A percentile compares a stretch with the other conserved stretches of the same genome.
Evolutionary conservation across 2,329 filamentous ascomycete species (phyloP).

Genomic region (Curvularia verruculosa): DNA sequence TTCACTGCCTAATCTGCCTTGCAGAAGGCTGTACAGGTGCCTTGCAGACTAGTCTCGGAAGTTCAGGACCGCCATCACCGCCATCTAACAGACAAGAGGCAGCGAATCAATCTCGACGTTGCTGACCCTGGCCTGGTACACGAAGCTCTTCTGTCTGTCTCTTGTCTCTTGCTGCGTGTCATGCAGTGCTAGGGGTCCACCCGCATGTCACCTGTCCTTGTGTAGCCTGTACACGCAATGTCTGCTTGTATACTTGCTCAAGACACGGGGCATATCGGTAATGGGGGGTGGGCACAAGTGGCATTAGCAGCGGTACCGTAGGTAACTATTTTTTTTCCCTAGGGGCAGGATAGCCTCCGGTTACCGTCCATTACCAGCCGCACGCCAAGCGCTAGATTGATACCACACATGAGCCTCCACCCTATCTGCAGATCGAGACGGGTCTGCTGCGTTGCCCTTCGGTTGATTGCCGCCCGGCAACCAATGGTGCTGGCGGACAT

Average conservation of each 20-base stretch:
- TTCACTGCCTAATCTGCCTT: constrained; percentile 27
- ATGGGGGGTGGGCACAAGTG: constrained; percentile 6
- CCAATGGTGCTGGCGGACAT: constrained; percentile 39
- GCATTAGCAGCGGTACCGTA: constrained; percentile 20
- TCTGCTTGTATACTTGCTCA: constrained; percentile 20
- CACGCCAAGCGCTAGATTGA: constrained; percentile 40
- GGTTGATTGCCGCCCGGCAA: constrained; percentile 41
- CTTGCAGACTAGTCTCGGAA: constrained; percentile 38
- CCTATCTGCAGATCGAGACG: constrained; percentile 28
- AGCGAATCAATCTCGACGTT: constrained; percentile 33
- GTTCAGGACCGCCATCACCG: constrained; percentile 46
- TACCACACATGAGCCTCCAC: constrained; percentile 31
- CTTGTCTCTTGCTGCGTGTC: constrained; percentile 19
- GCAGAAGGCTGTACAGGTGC: constrained; percentile 21
- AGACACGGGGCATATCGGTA: constrained; percentile 11
- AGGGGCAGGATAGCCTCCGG: constrained; percentile 25
- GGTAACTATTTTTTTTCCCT: background rate
- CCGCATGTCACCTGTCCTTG: constrained; percentile 27
- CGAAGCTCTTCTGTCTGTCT: constrained; percentile 19
- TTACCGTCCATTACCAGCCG: constrained; percentile 41
- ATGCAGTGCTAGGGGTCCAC: constrained; percentile 30
- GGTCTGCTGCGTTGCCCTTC: constrained; percentile 35
- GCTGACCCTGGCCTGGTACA: constrained; percentile 29
- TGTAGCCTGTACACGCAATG: constrained; percentile 27
- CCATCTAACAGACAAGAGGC: constrained; percentile 18